Base-by-base conservation (phyloP, 768 basidiomycete genomes). In the Xerocomellus intermedius region DNA sequence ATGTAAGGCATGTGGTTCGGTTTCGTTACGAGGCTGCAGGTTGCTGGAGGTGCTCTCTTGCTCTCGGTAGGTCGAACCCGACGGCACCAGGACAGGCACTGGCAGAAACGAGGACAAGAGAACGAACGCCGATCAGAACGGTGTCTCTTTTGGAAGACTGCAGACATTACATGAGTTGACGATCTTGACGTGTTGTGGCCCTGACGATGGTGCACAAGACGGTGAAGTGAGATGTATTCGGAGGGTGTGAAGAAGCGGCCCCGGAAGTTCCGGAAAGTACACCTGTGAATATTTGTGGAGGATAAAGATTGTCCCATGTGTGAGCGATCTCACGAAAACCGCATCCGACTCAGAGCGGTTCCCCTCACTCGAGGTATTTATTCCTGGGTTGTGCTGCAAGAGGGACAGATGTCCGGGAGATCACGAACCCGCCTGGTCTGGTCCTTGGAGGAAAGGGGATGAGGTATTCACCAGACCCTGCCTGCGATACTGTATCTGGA, bases 251-350 rank as follows among this genome's bases (percentile, higher is more conserved):
- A 95, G 74, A 17, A 95, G 80, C 5, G 88, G 88, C 0, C 84
- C 88, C 12, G 91, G 77, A 2, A 95, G 80, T 54, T 89, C 83
- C 0, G 90, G 89, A 64, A 94, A 94, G 70, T 95, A 95, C 13
- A 95, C 82, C 88, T 94, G 59, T 9, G 53, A 28, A 47, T 32
- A 9, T 30, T 30, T 30, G 52, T 44, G 22, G n/a, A 46, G 47
- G 28, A 10, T n/a, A 41, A 0, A 59, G 50, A 54, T 77, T 77
- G 4, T 91, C 92, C 92, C 92, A 94, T 13, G 84, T 13, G 84
- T 69, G 36, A 95, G 74, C 7, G 89, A 82, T 35, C 78, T 67
- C 28, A 91, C 80, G 8, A 69, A 63, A 13, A 62, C n/a, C 2
- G 6, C 10, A 12, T 42, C 28, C 12, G 24, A 33, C 5, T 21